These are phyloP conservation scores for Oemleria cerasiformis DNA, from an alignment of 306 rosid genomes.

Conservation along the genomic window DNA sequence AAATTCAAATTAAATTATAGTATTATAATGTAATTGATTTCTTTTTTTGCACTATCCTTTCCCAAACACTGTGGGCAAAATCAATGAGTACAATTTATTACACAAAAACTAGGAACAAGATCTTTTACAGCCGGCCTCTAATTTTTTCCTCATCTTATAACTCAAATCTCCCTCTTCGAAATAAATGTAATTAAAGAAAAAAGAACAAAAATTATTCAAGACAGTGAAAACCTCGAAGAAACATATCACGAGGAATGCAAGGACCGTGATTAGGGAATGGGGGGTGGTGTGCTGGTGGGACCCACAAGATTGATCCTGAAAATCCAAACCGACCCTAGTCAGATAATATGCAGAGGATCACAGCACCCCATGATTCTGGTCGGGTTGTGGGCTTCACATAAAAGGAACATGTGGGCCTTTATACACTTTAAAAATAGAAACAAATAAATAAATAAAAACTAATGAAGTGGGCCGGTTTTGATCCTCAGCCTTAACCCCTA, in stretches of 20 bases:
- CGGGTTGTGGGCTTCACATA: slow-evolving; percentile 12
- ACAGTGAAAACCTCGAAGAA: slow-evolving; percentile 2
- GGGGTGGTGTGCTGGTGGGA: background rate
- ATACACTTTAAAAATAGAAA: background rate
- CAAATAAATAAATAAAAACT: background rate
- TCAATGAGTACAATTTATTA: no score
- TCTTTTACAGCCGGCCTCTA: no score
- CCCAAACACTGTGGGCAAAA: no score
- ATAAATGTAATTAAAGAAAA: no score
- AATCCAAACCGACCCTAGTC: slow-evolving; percentile 10
- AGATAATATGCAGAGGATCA: background rate
- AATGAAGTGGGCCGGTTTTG: slow-evolving; percentile 24
- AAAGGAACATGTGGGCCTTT: slow-evolving; percentile 27
- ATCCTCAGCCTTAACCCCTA: slow-evolving; percentile 23
- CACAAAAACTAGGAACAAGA: no score
- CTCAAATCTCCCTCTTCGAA: no score
- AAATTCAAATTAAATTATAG: no score
- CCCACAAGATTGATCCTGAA: slow-evolving; percentile 23
- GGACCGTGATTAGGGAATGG: background rate
- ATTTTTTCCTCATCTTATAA: no score
- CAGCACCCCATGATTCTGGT: slow-evolving; percentile 17
- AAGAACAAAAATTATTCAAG: no score
- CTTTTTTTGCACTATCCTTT: no score
- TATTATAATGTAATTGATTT: no score
- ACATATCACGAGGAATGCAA: slow-evolving; percentile 53